Evolutionary conservation across 305 asterid species (phyloP).

Genomic region (Plantago lanceolata): DNA sequence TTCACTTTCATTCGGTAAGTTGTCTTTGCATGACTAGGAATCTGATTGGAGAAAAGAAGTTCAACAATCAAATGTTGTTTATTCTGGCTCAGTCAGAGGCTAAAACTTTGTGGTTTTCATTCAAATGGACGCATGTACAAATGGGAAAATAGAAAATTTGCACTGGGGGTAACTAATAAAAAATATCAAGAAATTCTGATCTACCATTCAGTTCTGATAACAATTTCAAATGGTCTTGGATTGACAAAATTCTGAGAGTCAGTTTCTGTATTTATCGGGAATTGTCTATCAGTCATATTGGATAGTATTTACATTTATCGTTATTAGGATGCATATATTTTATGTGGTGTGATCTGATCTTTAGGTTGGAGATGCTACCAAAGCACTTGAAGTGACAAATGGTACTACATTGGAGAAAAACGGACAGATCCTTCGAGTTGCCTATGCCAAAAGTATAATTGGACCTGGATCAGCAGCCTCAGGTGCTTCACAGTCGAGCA

Average conservation of each 20-base stretch:
- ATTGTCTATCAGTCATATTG: neutral
- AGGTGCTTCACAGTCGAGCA: slow-evolving; percentile 82
- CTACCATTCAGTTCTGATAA: slow-evolving; percentile 4
- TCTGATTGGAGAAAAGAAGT: slow-evolving; percentile 11
- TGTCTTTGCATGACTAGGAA: slow-evolving; percentile 13
- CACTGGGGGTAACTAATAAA: neutral
- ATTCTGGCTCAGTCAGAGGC: slow-evolving; percentile 1
- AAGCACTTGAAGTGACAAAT: slow-evolving; percentile 90
- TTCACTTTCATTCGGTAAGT: slow-evolving; percentile 83
- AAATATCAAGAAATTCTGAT: neutral
- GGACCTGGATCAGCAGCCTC: slow-evolving; percentile 77
- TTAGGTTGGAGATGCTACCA: slow-evolving; percentile 92
- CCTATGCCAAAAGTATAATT: slow-evolving; percentile 89
- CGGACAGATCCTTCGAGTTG: slow-evolving; percentile 97
- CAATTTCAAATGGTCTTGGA: neutral
- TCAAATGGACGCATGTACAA: neutral
- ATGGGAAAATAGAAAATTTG: neutral
- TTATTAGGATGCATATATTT: slow-evolving; percentile 11
- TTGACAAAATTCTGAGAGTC: neutral
- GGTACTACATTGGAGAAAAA: slow-evolving; percentile 91
- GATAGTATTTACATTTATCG: too few relatives aligned
- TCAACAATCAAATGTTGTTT: slow-evolving; percentile 4
- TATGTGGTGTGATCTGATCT: slow-evolving; percentile 20
- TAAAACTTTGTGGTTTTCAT: slow-evolving; percentile 7
- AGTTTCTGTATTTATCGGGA: neutral